A percentile compares a stretch with the other conserved stretches of the same genome.
Evolutionary conservation across 805 yeast species (phyloP).

Genomic region (Barnettozyma sucrosica): DNA sequence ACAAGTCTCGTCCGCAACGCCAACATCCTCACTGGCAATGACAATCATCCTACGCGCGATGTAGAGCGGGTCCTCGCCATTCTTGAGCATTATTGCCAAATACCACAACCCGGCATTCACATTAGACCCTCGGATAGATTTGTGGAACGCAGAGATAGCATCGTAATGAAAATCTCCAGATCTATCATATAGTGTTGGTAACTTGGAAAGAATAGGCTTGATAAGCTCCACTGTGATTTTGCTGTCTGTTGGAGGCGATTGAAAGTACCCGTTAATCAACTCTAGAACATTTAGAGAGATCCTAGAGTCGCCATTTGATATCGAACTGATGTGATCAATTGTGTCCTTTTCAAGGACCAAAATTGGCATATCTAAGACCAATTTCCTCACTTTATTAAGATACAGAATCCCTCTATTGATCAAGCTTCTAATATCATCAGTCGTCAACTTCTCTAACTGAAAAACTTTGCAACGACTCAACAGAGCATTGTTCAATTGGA

Average conservation of each 20-base stretch:
- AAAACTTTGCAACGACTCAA: slow-evolving; percentile 81
- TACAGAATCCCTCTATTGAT: slow-evolving; percentile 52
- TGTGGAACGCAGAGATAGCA: slow-evolving; percentile 92
- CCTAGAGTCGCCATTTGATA: slow-evolving; percentile 87
- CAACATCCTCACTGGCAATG: slow-evolving; percentile 94
- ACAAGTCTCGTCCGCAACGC: slow-evolving; percentile 75
- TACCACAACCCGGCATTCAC: slow-evolving; percentile 89
- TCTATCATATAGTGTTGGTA: slow-evolving; percentile 68
- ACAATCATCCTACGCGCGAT: slow-evolving; percentile 88
- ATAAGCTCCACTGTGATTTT: slow-evolving; percentile 24
- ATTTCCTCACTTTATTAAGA: slow-evolving; percentile 53
- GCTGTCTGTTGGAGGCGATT: slow-evolving; percentile 1
- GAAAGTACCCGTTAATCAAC: slow-evolving; percentile 52
- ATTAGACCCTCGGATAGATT: slow-evolving; percentile 83
- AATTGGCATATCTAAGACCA: slow-evolving; percentile 43
- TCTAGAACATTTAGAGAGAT: slow-evolving; percentile 78
- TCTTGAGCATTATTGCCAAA: slow-evolving; percentile 78
- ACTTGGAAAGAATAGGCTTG: slow-evolving; percentile 39
- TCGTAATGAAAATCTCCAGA: slow-evolving; percentile 93
- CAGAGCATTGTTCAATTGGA: slow-evolving; percentile 75
- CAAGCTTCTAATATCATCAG: slow-evolving; percentile 46
- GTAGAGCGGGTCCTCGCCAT: slow-evolving; percentile 92
- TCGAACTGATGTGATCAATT: slow-evolving; percentile 59
- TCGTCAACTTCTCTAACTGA: slow-evolving; percentile 49
- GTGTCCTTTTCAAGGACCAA: slow-evolving; percentile 51